Conservation (phyloP, 805 yeast species). For the Danielia oregonensis region DNA sequence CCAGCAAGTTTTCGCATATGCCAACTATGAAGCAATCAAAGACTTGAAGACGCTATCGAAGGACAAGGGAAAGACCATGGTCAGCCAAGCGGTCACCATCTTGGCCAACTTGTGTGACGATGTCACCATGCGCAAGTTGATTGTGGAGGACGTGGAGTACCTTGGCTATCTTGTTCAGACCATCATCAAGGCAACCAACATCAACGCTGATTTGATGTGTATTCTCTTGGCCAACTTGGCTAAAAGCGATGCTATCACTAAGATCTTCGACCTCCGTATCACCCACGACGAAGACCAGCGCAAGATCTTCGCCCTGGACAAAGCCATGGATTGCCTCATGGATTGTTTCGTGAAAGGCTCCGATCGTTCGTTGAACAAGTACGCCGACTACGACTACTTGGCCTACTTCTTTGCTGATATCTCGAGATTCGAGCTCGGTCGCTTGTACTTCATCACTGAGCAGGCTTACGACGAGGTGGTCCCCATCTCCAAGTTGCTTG, state of each 20-base stretch:
- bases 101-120: constrained; percentile 82
- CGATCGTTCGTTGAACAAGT: constrained; percentile 65
- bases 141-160: constrained; percentile 63
- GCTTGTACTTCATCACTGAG: constrained; percentile 68
- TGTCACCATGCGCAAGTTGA: constrained; percentile 52
- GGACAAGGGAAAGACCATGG: constrained; percentile 52
- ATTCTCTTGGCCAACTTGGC: constrained; percentile 85
- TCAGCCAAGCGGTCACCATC: constrained; percentile 69
- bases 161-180: constrained; percentile 44
- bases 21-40: constrained; percentile 64
- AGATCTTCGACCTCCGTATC: constrained; percentile 41
- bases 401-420: constrained; percentile 88
- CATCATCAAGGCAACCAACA: constrained; percentile 53
- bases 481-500: constrained; percentile 77
- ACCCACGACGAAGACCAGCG: constrained; percentile 36
- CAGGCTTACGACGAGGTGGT: constrained; percentile 73
- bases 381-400: constrained; percentile 76
- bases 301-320: constrained; percentile 49
- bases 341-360: constrained; percentile 86
- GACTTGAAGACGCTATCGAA: constrained; percentile 63
- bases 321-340: constrained; percentile 74
- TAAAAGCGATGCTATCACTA: constrained; percentile 62
- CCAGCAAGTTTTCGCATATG: constrained; percentile 61
- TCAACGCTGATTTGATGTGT: constrained; percentile 75
- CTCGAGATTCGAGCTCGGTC: constrained; percentile 70